A percentile compares a stretch with the other conserved stretches of the same genome.
Conservation (phyloP, 768 basidiomycete genomes). For the Zangia roseola region DNA sequence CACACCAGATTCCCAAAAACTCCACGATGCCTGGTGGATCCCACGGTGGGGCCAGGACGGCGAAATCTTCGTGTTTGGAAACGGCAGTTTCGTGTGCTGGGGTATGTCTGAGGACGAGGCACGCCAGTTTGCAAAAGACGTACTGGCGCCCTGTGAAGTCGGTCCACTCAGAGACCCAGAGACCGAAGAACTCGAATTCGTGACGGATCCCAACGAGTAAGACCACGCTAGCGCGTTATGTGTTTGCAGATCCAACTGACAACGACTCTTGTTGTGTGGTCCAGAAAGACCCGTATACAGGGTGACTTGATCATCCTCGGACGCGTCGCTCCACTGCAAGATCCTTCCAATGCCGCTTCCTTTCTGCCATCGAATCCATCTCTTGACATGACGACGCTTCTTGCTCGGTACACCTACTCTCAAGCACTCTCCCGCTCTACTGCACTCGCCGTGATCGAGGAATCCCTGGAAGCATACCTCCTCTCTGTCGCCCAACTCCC, state of each 20-base stretch:
- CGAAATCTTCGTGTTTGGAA: slow-evolving; percentile 86
- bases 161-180: slow-evolving; percentile 66
- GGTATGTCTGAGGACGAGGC: slow-evolving; percentile 79
- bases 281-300: slow-evolving; percentile 80
- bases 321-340: slow-evolving; percentile 57
- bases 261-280: background rate
- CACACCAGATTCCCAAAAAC: slow-evolving; percentile 51
- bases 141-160: slow-evolving; percentile 63
- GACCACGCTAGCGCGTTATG: background rate
- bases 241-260: slow-evolving; percentile 4
- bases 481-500: slow-evolving; percentile 81
- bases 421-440: slow-evolving; percentile 91
- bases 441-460: slow-evolving; percentile 83
- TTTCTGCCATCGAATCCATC: slow-evolving; percentile 49
- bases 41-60: slow-evolving; percentile 71
- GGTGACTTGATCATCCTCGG: slow-evolving; percentile 93
- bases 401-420: slow-evolving; percentile 89
- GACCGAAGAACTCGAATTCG: slow-evolving; percentile 91
- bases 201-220: slow-evolving; percentile 87
- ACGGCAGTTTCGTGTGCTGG: slow-evolving; percentile 91
- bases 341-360: slow-evolving; percentile 42
- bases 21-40: slow-evolving; percentile 81
- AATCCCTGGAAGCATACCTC: slow-evolving; percentile 78
- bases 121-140: slow-evolving; percentile 58
- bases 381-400: slow-evolving; percentile 67